Percentiles rank a stretch among this genome's conserved stretches.
Evolutionary conservation across 2,329 filamentous ascomycete genomes (phyloP).

Genomic region (Thelonectria olida): DNA sequence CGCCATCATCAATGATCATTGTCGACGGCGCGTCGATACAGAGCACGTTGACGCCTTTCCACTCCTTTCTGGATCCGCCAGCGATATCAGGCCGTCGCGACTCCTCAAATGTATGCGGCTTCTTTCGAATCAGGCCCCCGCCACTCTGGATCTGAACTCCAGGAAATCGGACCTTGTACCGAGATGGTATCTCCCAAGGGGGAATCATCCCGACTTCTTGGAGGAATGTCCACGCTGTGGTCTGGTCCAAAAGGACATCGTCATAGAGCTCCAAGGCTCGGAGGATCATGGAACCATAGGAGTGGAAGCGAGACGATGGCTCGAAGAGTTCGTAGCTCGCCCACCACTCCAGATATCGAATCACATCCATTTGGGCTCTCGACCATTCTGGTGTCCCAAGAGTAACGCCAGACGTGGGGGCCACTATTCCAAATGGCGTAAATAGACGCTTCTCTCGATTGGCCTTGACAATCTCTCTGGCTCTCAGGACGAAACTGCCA

Average conservation of each 20-base stretch:
- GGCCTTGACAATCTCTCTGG: constrained; percentile 58
- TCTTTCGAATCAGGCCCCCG: constrained; percentile 51
- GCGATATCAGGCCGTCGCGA: constrained; percentile 56
- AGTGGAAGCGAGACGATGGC: constrained; percentile 61
- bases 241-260: constrained; percentile 50
- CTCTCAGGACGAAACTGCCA: constrained; percentile 58
- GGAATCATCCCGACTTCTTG: constrained; percentile 78
- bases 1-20: constrained; percentile 79
- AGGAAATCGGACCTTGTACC: constrained; percentile 68
- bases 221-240: constrained; percentile 70
- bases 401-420: constrained; percentile 38
- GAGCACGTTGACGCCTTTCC: constrained; percentile 68
- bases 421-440: constrained; percentile 59
- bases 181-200: constrained; percentile 74
- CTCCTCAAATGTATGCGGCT: constrained; percentile 44
- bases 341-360: constrained; percentile 78
- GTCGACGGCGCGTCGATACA: constrained; percentile 77
- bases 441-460: constrained; percentile 60
- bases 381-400: constrained; percentile 40
- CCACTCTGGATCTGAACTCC: constrained; percentile 54
- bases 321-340: constrained; percentile 65
- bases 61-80: constrained; percentile 64
- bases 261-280: constrained; percentile 69
- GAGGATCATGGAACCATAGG: constrained; percentile 72
- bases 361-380: constrained; percentile 55